phyloP scores from a whole-genome alignment of 768 basidiomycete genomes.

The Sporobolomyces phaffii region DNA sequence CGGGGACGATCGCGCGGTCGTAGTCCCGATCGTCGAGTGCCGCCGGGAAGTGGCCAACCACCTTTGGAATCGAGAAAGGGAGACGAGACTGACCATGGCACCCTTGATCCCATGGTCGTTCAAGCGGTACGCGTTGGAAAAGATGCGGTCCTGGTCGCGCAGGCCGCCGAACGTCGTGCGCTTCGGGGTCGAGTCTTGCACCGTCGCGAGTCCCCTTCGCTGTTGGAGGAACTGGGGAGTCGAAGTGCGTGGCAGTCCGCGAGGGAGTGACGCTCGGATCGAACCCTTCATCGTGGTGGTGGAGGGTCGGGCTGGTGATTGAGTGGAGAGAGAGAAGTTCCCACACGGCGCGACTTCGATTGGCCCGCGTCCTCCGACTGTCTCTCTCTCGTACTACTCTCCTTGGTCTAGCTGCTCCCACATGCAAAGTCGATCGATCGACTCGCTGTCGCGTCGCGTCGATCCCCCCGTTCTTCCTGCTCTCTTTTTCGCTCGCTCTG shows the following conservation, averaged over 20 bases:
- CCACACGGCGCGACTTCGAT: neutral
- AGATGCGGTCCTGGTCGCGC: constrained; percentile 62
- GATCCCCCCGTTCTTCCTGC: too few relatives aligned
- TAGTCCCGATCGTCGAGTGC: neutral
- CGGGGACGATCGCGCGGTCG: too few relatives aligned
- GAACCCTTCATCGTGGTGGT: neutral
- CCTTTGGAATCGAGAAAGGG: neutral
- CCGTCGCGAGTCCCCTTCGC: constrained; percentile 57
- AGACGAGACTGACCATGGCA: constrained; percentile 59
- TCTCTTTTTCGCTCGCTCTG: too few relatives aligned
- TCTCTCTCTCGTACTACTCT: too few relatives aligned
- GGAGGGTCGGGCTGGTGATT: neutral
- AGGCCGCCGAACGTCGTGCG: constrained; percentile 67
- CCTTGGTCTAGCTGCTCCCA: too few relatives aligned
- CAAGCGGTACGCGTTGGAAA: constrained; percentile 79
- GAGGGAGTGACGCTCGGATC: neutral
- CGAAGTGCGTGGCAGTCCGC: constrained; percentile 10
- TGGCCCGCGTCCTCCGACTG: neutral
- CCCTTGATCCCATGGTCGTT: constrained; percentile 93
- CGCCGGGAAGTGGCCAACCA: neutral
- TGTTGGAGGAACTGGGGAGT: constrained; percentile 7
- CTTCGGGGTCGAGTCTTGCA: constrained; percentile 53
- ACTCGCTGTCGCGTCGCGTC: too few relatives aligned
- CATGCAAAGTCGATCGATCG: too few relatives aligned
- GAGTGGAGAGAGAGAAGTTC: neutral